Percentiles rank a stretch among this genome's conserved stretches.
Evolutionary conservation across 2,329 filamentous ascomycete genomes (phyloP).

Genomic region (Ophiostoma australiae): DNA sequence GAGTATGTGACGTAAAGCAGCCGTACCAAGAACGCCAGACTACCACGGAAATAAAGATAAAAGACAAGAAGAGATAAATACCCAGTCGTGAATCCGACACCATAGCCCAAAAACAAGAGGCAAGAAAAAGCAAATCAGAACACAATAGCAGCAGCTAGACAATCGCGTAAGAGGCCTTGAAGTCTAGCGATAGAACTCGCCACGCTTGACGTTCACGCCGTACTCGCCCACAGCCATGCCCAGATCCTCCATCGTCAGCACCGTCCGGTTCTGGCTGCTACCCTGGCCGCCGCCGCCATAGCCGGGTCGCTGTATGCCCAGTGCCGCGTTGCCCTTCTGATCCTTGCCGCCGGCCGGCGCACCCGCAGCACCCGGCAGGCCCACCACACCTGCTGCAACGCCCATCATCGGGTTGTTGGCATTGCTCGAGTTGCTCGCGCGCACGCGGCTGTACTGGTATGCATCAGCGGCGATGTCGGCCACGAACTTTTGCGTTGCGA

Average conservation of each 20-base stretch:
- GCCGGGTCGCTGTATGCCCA: slow-evolving; percentile 71
- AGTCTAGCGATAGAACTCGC: slow-evolving; percentile 83
- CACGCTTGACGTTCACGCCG: slow-evolving; percentile 93
- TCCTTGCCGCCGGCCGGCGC: slow-evolving; percentile 46
- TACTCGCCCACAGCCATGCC: slow-evolving; percentile 98
- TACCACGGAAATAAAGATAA: not conserved
- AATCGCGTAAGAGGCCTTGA: not conserved
- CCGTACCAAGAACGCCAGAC: slow-evolving; percentile 11
- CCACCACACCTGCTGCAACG: slow-evolving; percentile 62
- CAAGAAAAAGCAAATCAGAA: not conserved
- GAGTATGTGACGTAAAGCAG: not conserved
- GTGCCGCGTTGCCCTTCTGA: slow-evolving; percentile 55
- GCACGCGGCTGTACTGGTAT: slow-evolving; percentile 95
- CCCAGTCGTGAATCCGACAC: slow-evolving; percentile 14
- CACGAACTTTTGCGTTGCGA: slow-evolving; percentile 98
- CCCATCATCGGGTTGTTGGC: slow-evolving; percentile 87
- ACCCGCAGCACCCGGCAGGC: slow-evolving; percentile 38
- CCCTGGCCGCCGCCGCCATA: slow-evolving; percentile 86
- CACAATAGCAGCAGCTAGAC: not conserved
- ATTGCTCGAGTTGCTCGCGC: slow-evolving; percentile 76
- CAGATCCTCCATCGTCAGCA: slow-evolving; percentile 96
- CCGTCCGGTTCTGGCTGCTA: slow-evolving; percentile 82
- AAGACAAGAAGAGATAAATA: slow-evolving; percentile 17
- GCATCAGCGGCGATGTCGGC: slow-evolving; percentile 95
- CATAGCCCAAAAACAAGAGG: not conserved